Evolutionary conservation across 2,329 filamentous ascomycete genomes (phyloP), one percentile per base, ranked within the genome.

Genomic region (Pochonia chlamydosporia): DNA sequence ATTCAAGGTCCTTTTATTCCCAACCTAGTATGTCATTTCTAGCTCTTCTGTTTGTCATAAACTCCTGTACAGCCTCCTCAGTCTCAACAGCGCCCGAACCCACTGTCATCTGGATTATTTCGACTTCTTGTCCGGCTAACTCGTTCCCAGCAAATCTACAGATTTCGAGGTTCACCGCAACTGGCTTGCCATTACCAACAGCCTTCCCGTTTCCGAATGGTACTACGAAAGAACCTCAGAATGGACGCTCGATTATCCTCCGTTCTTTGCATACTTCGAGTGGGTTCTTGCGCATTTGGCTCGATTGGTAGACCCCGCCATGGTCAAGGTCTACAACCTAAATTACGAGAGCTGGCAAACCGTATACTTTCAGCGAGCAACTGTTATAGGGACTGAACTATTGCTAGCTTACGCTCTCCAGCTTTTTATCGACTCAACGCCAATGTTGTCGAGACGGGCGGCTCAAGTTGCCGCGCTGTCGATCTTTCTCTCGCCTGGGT

Each of bases 161-260:
- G 93, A 99, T 67, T 99, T 99, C 61, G 93, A 99, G 68, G 93
- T 99, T 47, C 93, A 99, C 70, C 85, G 93, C 55, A 99, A 99
- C 73, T 99, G 93, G 93, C 82, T 99, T 35, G 93, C 93, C 53
- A 89, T 97, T 57, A 97, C 93, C 4, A 78, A 96, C 69, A 95
- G 87, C 52, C 77, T 97, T 18, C 88, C 92, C 3, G 70, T 91
- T 43, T 82, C 87, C 66, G 76, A 95, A 56, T 99, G 93, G 93
- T 99, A 99, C 70, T 91, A 85, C 63, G 93, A 99, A 75, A 86
- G 91, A 71, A 96, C 91, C 2, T 99, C 93, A 49, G 89, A 97
- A 89, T 99, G 93, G 93, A 99, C 93, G 0, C 84, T 99, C 61
- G 93, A 99, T 71, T 99, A 99, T 64, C 93, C 93, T 26, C 93